Evolutionary conservation across 1,139 yeast species (phyloP), one percentile per base, ranked within the genome.

Genomic region (Yamadazyma atlantica): DNA sequence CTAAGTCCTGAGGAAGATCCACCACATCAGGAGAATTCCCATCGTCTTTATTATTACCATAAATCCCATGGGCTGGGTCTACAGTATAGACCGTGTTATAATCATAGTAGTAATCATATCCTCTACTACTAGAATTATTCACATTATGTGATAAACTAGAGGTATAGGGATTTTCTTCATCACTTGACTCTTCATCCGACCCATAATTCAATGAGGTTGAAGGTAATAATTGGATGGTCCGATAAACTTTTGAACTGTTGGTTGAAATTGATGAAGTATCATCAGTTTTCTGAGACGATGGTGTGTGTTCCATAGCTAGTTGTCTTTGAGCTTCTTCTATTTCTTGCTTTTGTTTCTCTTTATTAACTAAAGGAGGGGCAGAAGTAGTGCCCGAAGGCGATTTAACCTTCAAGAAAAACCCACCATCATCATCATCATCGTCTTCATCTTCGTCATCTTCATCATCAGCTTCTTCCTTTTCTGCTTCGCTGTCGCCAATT

Each of bases 71-170:
- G 43, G 75, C 65, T 15, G 78, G 76, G 48, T 78, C 80, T 27
- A 69, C 75, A 3, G 80, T 75, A 55, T 85, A 87, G 15, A 88
- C 96, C 1, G 92, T 76, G 55, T 86, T 87, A 60, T 88, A 88
- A 62, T 89, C 96, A 57, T 89, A 89, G 57, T 82, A 82, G 64
- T 86, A 85, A 57, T 85, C 89, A 55, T 82, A 82, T 34, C 95
- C 92, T 61, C 94, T 74, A 43, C 68, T 64, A 29, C 63, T 60
- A 45, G 79, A 74, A 42, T 86, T 80, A 51, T 80, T 78, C 26
- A 85, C 82, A 57, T 85, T 84, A 60, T 85, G 95, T 4, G 90
- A 81, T 44, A 82, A 71, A 29, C 90, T 85, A n/a, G 74, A 68
- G 14, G 75, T 68, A 43, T 68, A 70, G 14, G 76, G 77, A 44